Conservation (phyloP, 2,329 filamentous ascomycete genomes). For the Nemania bipapillata region DNA sequence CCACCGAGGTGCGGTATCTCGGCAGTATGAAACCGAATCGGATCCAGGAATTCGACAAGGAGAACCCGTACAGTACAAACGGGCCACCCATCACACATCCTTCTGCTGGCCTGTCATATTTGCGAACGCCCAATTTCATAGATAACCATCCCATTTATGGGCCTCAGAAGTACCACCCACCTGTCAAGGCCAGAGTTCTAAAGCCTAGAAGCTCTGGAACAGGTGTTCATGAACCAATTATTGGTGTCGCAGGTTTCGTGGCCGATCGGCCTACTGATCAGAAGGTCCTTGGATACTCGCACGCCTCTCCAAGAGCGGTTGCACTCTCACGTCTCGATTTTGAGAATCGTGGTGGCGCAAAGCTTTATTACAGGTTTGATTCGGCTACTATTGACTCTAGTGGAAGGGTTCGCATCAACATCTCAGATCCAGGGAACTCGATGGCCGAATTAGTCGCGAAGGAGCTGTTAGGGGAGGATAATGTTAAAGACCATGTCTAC, state of each 20-base stretch:
- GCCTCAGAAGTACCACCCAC: constrained; percentile 63
- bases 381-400: constrained; percentile 63
- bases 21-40: constrained; percentile 42
- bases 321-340: constrained; percentile 58
- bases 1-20: constrained; percentile 46
- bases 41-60: constrained; percentile 42
- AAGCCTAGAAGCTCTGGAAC: constrained; percentile 53
- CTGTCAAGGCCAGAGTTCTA: constrained; percentile 64
- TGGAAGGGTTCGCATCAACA: constrained; percentile 60
- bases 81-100: constrained; percentile 71
- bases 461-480: constrained; percentile 56
- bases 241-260: constrained; percentile 68
- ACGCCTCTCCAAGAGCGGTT: constrained; percentile 16
- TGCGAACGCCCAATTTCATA: constrained; percentile 65
- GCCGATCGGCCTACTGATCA: constrained; percentile 46
- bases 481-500: constrained; percentile 46
- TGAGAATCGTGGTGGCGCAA: constrained; percentile 62
- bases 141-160: constrained; percentile 72
- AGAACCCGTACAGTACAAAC: constrained; percentile 60
- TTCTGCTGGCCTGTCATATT: constrained; percentile 70
- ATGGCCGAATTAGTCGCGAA: constrained; percentile 59
- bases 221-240: constrained; percentile 53
- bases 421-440: constrained; percentile 53
- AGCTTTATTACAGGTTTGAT: constrained; percentile 63
- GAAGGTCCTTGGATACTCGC: background rate